Percentiles rank a stretch among this genome's conserved stretches.
These are phyloP conservation scores for Boletus holoroseus DNA, from an alignment of 1,284 basidiomycete genomes.

Conservation along the genomic window DNA sequence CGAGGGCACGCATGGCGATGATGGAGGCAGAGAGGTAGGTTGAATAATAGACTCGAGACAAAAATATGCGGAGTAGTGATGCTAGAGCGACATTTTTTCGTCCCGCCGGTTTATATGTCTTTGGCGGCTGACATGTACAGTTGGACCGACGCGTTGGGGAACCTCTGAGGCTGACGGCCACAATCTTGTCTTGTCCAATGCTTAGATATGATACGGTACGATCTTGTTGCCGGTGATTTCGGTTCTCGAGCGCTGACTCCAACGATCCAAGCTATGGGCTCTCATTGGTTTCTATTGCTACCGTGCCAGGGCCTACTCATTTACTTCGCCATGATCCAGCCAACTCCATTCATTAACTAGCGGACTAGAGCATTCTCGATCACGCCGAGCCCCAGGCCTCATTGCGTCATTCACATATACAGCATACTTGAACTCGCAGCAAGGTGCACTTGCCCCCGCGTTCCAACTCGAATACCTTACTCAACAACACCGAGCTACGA, in stretches of 20 bases:
- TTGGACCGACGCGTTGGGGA: neutral
- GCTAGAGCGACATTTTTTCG: neutral
- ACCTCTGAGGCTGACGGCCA: slow-evolving; percentile 16
- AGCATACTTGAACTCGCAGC: neutral
- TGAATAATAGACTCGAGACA: slow-evolving; percentile 8
- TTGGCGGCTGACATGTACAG: slow-evolving; percentile 24
- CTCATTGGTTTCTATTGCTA: neutral
- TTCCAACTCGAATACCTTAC: neutral
- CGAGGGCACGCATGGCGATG: slow-evolving; percentile 26
- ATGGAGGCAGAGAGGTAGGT: slow-evolving; percentile 9
- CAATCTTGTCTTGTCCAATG: neutral
- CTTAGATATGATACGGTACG: neutral
- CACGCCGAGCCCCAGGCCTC: slow-evolving; percentile 2
- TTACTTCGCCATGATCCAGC: neutral
- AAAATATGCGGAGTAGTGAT: neutral
- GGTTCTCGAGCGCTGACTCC: neutral
- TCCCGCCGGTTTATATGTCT: slow-evolving; percentile 19
- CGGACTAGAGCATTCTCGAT: neutral
- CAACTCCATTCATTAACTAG: slow-evolving; percentile 7
- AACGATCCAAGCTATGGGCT: neutral
- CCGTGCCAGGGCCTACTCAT: neutral
- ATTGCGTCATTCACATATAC: neutral
- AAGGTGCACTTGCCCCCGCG: neutral
- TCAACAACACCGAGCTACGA: neutral
- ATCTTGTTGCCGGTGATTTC: neutral